Evolutionary conservation across 805 yeast genomes (phyloP).

Genomic region (Yarrowia sp.): DNA sequence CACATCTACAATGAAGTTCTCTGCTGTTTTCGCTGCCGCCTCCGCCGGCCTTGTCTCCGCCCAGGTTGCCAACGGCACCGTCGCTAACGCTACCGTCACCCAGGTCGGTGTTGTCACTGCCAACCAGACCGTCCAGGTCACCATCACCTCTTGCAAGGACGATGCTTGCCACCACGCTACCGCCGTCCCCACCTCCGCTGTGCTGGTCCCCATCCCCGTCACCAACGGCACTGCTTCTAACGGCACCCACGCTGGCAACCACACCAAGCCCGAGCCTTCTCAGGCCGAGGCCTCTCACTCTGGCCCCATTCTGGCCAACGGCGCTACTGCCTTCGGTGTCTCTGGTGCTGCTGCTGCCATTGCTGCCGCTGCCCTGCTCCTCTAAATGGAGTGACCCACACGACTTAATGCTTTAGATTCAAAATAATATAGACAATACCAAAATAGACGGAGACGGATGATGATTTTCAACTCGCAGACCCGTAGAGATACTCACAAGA

Average conservation of each 20-base stretch:
- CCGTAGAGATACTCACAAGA: too few species aligned
- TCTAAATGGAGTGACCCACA: conserved; percentile 4
- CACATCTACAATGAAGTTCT: conserved; percentile 16
- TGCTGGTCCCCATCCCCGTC: conserved; percentile 8
- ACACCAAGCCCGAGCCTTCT: conserved; percentile 21
- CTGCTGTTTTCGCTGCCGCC: conserved; percentile 7
- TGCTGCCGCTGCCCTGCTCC: conserved; percentile 15
- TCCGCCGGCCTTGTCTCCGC: conserved; percentile 3
- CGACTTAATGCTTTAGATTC: conserved; percentile 20
- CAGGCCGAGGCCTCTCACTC: background rate
- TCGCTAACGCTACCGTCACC: conserved; percentile 13
- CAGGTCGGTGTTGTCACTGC: conserved; percentile 12
- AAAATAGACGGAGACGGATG: background rate
- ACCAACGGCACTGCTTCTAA: background rate
- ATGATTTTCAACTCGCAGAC: too few species aligned
- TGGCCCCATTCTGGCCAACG: background rate
- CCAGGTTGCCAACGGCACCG: background rate
- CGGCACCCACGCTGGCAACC: conserved; percentile 6
- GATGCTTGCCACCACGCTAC: conserved; percentile 1
- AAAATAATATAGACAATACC: conserved; percentile 18
- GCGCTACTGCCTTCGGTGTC: background rate
- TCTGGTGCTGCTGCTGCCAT: conserved; percentile 10
- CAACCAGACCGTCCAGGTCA: conserved; percentile 21
- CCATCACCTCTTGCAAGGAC: conserved; percentile 21
- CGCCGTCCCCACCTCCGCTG: background rate